These are phyloP conservation scores for Hanseniaspora meyeri DNA, from an alignment of 805 yeast species.

Conservation along the genomic window DNA sequence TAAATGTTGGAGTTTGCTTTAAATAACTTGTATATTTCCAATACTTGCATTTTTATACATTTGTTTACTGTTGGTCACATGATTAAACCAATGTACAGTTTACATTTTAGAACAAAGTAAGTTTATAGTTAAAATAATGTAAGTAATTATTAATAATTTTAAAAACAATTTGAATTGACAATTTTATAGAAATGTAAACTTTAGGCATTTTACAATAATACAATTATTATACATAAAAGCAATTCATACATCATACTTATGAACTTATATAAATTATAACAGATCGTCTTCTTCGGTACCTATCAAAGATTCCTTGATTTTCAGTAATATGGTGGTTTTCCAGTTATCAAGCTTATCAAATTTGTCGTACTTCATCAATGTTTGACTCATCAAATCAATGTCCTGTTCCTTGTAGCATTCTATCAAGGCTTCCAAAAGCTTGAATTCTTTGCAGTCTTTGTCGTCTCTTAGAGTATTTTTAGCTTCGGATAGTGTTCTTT, in stretches of 20 bases:
- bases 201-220: background rate
- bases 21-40: too few relatives aligned
- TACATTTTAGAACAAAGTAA: too few relatives aligned
- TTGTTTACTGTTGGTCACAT: background rate
- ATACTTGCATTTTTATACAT: background rate
- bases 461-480: slow-evolving; percentile 42
- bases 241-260: too few relatives aligned
- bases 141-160: too few relatives aligned
- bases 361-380: slow-evolving; percentile 74
- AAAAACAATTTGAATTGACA: too few relatives aligned
- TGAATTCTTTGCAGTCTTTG: slow-evolving; percentile 56
- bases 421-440: slow-evolving; percentile 51
- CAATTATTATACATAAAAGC: background rate
- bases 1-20: too few relatives aligned
- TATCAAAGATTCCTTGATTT: slow-evolving; percentile 62
- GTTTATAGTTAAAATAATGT: too few relatives aligned
- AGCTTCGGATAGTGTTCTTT: slow-evolving; percentile 53
- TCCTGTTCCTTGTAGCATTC: slow-evolving; percentile 74
- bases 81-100: background rate
- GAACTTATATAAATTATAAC: background rate
- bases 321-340: slow-evolving; percentile 72
- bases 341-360: slow-evolving; percentile 80
- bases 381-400: slow-evolving; percentile 57
- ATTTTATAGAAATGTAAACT: too few relatives aligned
- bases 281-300: slow-evolving; percentile 58